A percentile compares a stretch with the other conserved stretches of the same genome.
Conservation (phyloP, 805 yeast species). For the Candida verbasci region DNA sequence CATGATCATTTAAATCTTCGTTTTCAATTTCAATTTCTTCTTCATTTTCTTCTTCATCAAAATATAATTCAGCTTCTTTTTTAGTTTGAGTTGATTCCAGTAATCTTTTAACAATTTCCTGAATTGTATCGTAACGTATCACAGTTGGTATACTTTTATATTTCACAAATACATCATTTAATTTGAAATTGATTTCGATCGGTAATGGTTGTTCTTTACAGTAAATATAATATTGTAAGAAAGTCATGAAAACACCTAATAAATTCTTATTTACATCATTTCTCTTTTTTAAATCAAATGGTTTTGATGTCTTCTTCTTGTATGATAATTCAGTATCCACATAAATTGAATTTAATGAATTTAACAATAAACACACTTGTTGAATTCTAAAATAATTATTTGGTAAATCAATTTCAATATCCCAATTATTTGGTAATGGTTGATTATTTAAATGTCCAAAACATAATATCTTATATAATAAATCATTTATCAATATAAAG, state of each 20-base stretch:
- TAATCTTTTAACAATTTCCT: slow-evolving; percentile 42
- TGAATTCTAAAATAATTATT: slow-evolving; percentile 71
- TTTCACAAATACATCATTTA: slow-evolving; percentile 41
- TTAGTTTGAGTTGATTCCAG: slow-evolving; percentile 18
- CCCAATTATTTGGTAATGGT: slow-evolving; percentile 46
- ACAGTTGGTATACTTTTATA: slow-evolving; percentile 24
- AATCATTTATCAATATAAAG: slow-evolving; percentile 42
- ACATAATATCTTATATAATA: slow-evolving; percentile 54
- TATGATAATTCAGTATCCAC: slow-evolving; percentile 6
- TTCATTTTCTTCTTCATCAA: slow-evolving; percentile 13
- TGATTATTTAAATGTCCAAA: slow-evolving; percentile 61
- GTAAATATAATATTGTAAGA: slow-evolving; percentile 67
- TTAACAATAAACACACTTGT: slow-evolving; percentile 34
- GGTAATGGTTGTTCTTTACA: slow-evolving; percentile 63
- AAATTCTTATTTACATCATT: slow-evolving; percentile 11
- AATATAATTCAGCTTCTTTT: slow-evolving; percentile 8
- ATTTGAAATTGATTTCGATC: slow-evolving; percentile 51
- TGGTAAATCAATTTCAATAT: slow-evolving; percentile 52
- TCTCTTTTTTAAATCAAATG: slow-evolving; percentile 5
- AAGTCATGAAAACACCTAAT: slow-evolving; percentile 40
- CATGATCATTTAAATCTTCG: slow-evolving; percentile 11
- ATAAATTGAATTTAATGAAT: slow-evolving; percentile 11
- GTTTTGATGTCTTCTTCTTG: slow-evolving; percentile 3
- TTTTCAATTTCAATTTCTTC: slow-evolving; percentile 14
- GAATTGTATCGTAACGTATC: slow-evolving; percentile 30